Conservation (phyloP, 2,329 filamentous ascomycete species). For the Stagonosporopsis cucurbitacearum region DNA sequence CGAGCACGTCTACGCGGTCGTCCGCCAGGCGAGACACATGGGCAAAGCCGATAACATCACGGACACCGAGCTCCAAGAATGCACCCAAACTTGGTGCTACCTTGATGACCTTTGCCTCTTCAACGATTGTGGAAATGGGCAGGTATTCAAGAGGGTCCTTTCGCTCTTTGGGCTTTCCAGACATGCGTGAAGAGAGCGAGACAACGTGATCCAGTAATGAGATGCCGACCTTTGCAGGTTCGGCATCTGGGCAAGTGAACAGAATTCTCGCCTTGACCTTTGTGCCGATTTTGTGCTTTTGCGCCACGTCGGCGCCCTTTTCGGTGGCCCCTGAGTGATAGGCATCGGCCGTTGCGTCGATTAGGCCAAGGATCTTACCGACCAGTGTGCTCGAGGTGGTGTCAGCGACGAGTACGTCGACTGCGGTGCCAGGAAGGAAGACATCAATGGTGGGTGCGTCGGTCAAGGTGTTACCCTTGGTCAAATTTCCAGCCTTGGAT, state of each 20-base stretch:
- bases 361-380: slow-evolving; percentile 89
- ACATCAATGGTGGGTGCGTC: slow-evolving; percentile 87
- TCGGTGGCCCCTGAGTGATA: slow-evolving; percentile 84
- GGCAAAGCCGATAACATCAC: slow-evolving; percentile 80
- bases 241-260: slow-evolving; percentile 81
- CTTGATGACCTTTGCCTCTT: slow-evolving; percentile 78
- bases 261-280: slow-evolving; percentile 87
- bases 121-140: slow-evolving; percentile 75
- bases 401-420: slow-evolving; percentile 82
- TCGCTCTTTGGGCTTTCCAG: slow-evolving; percentile 48
- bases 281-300: slow-evolving; percentile 81
- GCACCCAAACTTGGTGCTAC: slow-evolving; percentile 83
- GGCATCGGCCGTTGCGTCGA: slow-evolving; percentile 89
- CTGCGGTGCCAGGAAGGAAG: slow-evolving; percentile 89
- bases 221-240: slow-evolving; percentile 83
- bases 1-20: slow-evolving; percentile 83
- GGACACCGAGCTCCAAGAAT: slow-evolving; percentile 74
- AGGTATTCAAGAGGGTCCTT: slow-evolving; percentile 66
- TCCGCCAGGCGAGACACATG: slow-evolving; percentile 94
- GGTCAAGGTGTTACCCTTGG: slow-evolving; percentile 69
- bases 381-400: slow-evolving; percentile 75
- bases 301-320: slow-evolving; percentile 71
- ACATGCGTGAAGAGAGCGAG: slow-evolving; percentile 60
- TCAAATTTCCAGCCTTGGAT: slow-evolving; percentile 71
- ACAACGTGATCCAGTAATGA: slow-evolving; percentile 87